Evolutionary conservation across 2,329 filamentous ascomycete species (phyloP).

Genomic region (Apiospora pterosperma): DNA sequence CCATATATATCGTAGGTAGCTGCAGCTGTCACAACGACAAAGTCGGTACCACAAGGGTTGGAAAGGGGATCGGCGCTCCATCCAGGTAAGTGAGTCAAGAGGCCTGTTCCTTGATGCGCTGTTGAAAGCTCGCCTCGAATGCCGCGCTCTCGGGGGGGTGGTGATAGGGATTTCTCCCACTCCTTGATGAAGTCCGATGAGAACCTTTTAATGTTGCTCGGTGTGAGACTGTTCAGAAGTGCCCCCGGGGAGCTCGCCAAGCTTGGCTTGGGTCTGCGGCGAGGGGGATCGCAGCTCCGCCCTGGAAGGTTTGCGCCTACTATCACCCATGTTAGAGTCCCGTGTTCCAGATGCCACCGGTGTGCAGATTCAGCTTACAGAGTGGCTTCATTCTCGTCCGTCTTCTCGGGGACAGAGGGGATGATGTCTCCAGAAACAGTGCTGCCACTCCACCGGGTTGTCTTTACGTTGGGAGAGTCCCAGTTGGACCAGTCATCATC

Average conservation of each 20-base stretch:
- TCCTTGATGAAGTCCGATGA: slow-evolving; percentile 86
- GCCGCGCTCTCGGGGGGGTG: slow-evolving; percentile 31
- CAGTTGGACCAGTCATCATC: slow-evolving; percentile 65
- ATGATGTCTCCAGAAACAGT: slow-evolving; percentile 49
- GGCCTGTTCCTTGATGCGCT: slow-evolving; percentile 5
- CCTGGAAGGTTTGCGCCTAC: slow-evolving; percentile 25
- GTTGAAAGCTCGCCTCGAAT: slow-evolving; percentile 5
- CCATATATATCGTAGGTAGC: neutral
- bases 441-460: slow-evolving; percentile 62
- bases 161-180: slow-evolving; percentile 77
- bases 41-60: neutral
- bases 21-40: neutral
- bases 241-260: slow-evolving; percentile 57
- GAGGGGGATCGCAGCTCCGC: slow-evolving; percentile 22
- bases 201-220: slow-evolving; percentile 75
- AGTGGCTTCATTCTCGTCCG: slow-evolving; percentile 42
- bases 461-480: slow-evolving; percentile 53
- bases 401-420: slow-evolving; percentile 42
- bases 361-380: slow-evolving; percentile 40
- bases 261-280: slow-evolving; percentile 24
- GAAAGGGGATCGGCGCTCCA: neutral
- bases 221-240: slow-evolving; percentile 67
- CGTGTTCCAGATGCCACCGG: slow-evolving; percentile 9
- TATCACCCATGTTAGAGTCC: slow-evolving; percentile 24
- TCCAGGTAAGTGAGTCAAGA: neutral